A percentile compares a stretch with the other conserved stretches of the same genome.
Conservation (phyloP, 2,329 filamentous ascomycete genomes). For the Fusarium sp. region DNA sequence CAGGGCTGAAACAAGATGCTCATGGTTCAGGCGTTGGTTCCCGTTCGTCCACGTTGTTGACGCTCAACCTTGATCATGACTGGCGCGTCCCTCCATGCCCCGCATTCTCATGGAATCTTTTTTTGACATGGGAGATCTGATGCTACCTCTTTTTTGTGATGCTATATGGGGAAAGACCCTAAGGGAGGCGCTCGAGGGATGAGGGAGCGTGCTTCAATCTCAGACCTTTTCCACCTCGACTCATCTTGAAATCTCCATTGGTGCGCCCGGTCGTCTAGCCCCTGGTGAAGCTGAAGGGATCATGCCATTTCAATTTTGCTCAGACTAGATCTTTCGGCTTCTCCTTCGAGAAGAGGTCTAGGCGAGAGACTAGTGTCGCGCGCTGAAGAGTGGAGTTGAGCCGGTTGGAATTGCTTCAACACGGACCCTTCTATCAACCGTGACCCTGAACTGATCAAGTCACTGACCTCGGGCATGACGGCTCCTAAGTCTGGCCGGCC, state of each 20-base stretch:
- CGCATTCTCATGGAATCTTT: background rate
- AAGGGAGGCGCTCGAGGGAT: background rate
- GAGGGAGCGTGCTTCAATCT: background rate
- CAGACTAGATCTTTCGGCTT: constrained; percentile 15
- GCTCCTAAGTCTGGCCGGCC: constrained; percentile 8
- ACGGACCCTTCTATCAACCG: constrained; percentile 19
- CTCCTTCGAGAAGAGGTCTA: constrained; percentile 21
- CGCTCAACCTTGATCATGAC: background rate
- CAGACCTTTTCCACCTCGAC: background rate
- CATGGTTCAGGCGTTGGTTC: constrained; percentile 15
- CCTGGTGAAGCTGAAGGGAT: constrained; percentile 9
- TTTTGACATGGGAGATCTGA: background rate
- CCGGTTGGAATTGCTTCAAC: constrained; percentile 13
- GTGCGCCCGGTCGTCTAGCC: constrained; percentile 3
- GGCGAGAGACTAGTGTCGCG: constrained; percentile 1
- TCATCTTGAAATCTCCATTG: constrained; percentile 22
- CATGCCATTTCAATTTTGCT: constrained; percentile 6
- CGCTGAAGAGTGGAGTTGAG: constrained; percentile 17
- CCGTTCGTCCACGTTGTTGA: constrained; percentile 19
- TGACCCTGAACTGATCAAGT: constrained; percentile 14
- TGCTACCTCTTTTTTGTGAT: background rate
- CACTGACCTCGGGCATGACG: constrained; percentile 2
- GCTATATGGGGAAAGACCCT: background rate
- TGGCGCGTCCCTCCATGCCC: background rate
- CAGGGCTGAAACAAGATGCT: constrained; percentile 27